Evolutionary conservation across 768 basidiomycete species (phyloP).

Genomic region (Tricholoma flavovirens): DNA sequence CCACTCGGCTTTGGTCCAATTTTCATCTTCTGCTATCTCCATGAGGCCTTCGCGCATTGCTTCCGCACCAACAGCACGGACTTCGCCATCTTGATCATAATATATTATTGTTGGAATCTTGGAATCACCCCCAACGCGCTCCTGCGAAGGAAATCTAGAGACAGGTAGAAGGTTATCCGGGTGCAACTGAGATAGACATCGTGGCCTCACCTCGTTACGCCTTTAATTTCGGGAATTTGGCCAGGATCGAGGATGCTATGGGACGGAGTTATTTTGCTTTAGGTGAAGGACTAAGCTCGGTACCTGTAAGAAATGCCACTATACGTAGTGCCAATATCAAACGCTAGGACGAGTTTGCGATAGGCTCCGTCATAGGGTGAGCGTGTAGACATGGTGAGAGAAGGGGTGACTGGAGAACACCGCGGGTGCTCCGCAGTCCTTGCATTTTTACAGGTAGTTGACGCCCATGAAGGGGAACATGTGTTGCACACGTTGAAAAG

Average conservation of each 20-base stretch:
- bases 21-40: slow-evolving; percentile 35
- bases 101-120: slow-evolving; percentile 43
- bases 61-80: slow-evolving; percentile 41
- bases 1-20: slow-evolving; percentile 46
- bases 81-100: slow-evolving; percentile 33
- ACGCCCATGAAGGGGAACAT: not conserved
- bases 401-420: not conserved
- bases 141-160: slow-evolving; percentile 42
- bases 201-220: slow-evolving; percentile 30
- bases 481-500: not conserved
- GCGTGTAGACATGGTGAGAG: slow-evolving; percentile 15
- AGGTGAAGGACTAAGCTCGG: not conserved
- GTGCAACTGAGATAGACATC: slow-evolving; percentile 12
- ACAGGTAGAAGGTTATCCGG: not conserved
- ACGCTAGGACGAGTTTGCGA: slow-evolving; percentile 39
- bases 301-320: slow-evolving; percentile 41
- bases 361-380: slow-evolving; percentile 31
- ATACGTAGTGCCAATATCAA: slow-evolving; percentile 46
- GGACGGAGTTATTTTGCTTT: not conserved
- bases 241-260: slow-evolving; percentile 30
- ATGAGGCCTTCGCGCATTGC: slow-evolving; percentile 30
- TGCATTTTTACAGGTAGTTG: not conserved
- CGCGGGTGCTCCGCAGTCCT: not conserved
- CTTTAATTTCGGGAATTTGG: slow-evolving; percentile 28
- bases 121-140: slow-evolving; percentile 34